Conservation (phyloP, 345 rosid genomes). For the Schrenkiella parvula region DNA sequence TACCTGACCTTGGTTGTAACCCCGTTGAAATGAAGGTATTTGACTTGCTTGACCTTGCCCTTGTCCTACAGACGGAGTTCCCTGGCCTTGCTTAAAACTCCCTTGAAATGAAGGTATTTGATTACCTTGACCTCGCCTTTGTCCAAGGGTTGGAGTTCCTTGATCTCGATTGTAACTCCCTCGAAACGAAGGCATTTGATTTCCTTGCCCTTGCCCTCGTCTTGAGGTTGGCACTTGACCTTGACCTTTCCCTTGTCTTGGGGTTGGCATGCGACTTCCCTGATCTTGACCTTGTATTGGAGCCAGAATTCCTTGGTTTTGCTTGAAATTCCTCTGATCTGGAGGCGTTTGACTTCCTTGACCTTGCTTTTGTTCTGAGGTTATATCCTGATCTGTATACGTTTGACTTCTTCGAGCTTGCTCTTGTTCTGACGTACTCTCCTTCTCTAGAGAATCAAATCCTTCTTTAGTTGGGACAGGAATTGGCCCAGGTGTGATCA, state of each 20-base stretch:
- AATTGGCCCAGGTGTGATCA: slow-evolving; percentile 68
- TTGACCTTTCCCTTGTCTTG: slow-evolving; percentile 7
- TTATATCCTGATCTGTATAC: background rate
- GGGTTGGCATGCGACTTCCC: background rate
- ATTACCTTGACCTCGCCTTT: background rate
- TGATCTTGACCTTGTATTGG: slow-evolving; percentile 24
- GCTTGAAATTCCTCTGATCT: background rate
- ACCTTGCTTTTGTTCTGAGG: slow-evolving; percentile 12
- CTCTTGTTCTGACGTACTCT: slow-evolving; percentile 33
- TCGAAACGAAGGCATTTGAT: background rate
- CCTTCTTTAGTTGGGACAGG: slow-evolving; percentile 37
- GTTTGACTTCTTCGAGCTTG: slow-evolving; percentile 26
- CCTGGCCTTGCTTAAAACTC: background rate
- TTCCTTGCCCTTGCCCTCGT: slow-evolving; percentile 21
- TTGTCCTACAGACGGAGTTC: background rate
- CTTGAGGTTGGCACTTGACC: background rate
- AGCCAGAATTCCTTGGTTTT: slow-evolving; percentile 35
- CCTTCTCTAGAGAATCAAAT: slow-evolving; percentile 37
- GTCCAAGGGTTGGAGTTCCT: background rate
- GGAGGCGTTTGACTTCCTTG: slow-evolving; percentile 20
- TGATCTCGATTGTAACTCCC: background rate
- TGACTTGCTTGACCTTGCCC: slow-evolving; percentile 1
- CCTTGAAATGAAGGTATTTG: background rate
- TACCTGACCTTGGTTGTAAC: slow-evolving; percentile 5
- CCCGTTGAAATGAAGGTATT: background rate